Evolutionary conservation across 768 basidiomycete species (phyloP).

Genomic region (Xanthoconium stramineum): DNA sequence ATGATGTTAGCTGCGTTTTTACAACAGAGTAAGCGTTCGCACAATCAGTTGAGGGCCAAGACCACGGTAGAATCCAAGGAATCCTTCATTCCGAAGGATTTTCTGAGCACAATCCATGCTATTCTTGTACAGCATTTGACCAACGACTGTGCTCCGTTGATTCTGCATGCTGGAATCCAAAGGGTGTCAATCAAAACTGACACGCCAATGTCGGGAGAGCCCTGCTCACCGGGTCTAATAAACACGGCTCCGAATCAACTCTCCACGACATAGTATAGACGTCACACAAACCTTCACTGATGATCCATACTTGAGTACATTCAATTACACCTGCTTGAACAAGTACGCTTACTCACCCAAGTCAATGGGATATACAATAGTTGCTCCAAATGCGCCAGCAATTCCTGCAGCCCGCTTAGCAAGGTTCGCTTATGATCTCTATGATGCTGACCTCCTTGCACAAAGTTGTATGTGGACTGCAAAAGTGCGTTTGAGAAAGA

Average conservation of each 20-base stretch:
- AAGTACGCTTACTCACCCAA: conserved; percentile 54
- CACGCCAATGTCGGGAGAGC: not conserved
- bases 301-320: conserved; percentile 8
- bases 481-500: conserved; percentile 56
- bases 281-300: conserved; percentile 65
- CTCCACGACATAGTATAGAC: not conserved
- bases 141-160: conserved; percentile 93
- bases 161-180: conserved; percentile 79
- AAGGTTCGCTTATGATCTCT: not conserved
- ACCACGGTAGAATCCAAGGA: conserved; percentile 94
- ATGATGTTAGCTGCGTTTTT: conserved; percentile 7
- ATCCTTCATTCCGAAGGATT: conserved; percentile 92
- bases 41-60: conserved; percentile 93
- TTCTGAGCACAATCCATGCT: conserved; percentile 91
- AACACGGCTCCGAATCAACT: conserved; percentile 7
- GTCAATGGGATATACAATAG: conserved; percentile 97
- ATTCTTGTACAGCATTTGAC: conserved; percentile 96
- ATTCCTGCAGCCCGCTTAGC: conserved; percentile 51
- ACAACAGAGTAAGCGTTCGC: conserved; percentile 16
- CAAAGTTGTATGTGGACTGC: conserved; percentile 82
- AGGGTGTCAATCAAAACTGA: conserved; percentile 1
- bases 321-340: not conserved
- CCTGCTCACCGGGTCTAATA: conserved; percentile 60
- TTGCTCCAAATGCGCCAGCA: conserved; percentile 92
- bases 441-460: conserved; percentile 63